A percentile compares a stretch with the other conserved stretches of the same genome.
Evolutionary conservation across 2,329 filamentous ascomycete species (phyloP).

Genomic region (Curvularia spicifera): DNA sequence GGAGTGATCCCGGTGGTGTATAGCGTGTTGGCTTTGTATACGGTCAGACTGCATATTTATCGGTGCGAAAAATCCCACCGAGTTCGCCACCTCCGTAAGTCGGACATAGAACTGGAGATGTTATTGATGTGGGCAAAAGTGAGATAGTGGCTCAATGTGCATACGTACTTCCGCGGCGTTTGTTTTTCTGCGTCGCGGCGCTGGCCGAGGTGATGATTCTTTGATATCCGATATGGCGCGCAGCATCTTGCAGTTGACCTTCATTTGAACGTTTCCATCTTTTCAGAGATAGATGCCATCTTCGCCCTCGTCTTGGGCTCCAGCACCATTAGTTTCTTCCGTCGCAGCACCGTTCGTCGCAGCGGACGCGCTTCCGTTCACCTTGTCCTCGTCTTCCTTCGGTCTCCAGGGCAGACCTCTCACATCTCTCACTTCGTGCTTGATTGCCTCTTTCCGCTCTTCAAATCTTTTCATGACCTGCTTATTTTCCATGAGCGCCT

Average conservation of each 20-base stretch:
- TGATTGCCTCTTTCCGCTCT: constrained; percentile 68
- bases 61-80: neutral
- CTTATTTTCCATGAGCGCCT: constrained; percentile 76
- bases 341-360: neutral
- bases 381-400: constrained; percentile 23
- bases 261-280: neutral
- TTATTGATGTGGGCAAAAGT: neutral
- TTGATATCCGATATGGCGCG: neutral
- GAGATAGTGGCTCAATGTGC: neutral
- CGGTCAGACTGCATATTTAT: neutral
- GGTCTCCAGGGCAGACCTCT: constrained; percentile 62
- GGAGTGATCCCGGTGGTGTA: neutral
- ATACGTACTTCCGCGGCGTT: neutral
- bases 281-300: constrained; percentile 13
- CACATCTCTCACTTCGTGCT: constrained; percentile 67
- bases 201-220: neutral
- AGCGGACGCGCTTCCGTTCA: neutral
- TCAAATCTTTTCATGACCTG: constrained; percentile 71
- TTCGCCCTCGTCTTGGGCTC: neutral
- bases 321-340: constrained; percentile 1
- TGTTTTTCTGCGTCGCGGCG: neutral
- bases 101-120: neutral
- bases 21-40: neutral
- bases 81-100: neutral
- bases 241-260: too few species aligned